Percentiles rank a stretch among this genome's conserved stretches.
phyloP scores from a whole-genome alignment of 208 protist species.

The Leishmania lainsoni region DNA sequence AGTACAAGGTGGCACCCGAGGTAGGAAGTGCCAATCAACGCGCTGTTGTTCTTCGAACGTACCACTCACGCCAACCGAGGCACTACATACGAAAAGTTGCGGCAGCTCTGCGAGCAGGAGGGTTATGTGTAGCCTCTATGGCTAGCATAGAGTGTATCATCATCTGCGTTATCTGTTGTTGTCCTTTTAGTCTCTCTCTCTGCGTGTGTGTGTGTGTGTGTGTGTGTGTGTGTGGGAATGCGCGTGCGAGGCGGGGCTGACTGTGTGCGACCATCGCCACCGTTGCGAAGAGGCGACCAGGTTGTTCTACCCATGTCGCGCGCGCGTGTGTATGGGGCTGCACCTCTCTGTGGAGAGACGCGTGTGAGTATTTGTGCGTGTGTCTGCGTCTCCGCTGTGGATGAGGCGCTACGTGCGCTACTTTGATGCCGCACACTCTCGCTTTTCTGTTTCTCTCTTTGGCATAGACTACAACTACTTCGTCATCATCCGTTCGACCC shows the following conservation, averaged over 20 bases:
- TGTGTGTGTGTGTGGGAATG: neutral
- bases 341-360: neutral
- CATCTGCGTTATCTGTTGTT: neutral
- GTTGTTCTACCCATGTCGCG: neutral
- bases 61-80: neutral
- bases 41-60: neutral
- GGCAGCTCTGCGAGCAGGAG: neutral
- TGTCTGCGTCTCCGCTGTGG: neutral
- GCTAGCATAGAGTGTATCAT: conserved; percentile 12
- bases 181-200: neutral
- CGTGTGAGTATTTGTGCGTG: neutral
- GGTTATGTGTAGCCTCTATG: neutral
- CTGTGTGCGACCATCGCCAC: neutral
- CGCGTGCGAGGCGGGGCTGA: neutral
- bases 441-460: neutral
- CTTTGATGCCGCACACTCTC: neutral
- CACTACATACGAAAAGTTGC: neutral
- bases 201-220: neutral
- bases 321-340: neutral
- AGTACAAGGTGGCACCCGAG: neutral
- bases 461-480: neutral
- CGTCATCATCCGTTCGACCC: neutral
- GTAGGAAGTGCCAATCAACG: neutral
- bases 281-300: neutral
- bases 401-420: neutral